Evolutionary conservation across 257 asterid genomes (phyloP).

Genomic region (Handroanthus guayacan): DNA sequence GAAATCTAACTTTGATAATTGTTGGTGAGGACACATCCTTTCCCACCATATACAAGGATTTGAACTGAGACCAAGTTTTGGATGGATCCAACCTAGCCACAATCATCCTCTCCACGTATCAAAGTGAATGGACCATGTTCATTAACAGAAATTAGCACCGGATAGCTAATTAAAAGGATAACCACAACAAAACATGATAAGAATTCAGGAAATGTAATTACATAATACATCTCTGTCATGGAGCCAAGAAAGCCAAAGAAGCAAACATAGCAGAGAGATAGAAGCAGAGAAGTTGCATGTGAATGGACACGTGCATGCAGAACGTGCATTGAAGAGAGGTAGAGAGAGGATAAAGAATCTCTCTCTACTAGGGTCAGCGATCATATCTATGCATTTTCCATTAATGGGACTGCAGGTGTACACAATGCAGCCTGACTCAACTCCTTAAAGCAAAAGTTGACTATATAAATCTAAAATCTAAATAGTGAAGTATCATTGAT

Average conservation of each 20-base stretch:
- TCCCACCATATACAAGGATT: constrained; percentile 22
- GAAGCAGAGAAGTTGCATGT: not conserved
- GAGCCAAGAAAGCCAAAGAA: not conserved
- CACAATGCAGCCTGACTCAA: not conserved
- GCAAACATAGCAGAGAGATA: not conserved
- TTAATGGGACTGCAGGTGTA: not conserved
- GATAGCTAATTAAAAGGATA: not conserved
- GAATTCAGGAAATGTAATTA: not conserved
- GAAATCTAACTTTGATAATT: not conserved
- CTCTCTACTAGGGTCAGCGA: not conserved
- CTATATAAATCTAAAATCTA: not conserved
- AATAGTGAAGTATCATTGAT: not conserved
- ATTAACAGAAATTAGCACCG: not conserved
- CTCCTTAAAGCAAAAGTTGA: constrained; percentile 1
- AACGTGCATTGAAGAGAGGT: not conserved
- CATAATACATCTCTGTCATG: not conserved
- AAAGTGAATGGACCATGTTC: constrained; percentile 1
- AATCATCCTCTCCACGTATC: not conserved
- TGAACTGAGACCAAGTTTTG: not conserved
- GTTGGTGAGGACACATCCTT: not conserved
- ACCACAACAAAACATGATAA: constrained; percentile 1
- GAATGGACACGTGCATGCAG: not conserved
- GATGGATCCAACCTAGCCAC: not conserved
- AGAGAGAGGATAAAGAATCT: not conserved
- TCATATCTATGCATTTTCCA: not conserved